Base-by-base conservation (phyloP, 2,329 filamentous ascomycete species). In the Ophiostoma fasciatum region DNA sequence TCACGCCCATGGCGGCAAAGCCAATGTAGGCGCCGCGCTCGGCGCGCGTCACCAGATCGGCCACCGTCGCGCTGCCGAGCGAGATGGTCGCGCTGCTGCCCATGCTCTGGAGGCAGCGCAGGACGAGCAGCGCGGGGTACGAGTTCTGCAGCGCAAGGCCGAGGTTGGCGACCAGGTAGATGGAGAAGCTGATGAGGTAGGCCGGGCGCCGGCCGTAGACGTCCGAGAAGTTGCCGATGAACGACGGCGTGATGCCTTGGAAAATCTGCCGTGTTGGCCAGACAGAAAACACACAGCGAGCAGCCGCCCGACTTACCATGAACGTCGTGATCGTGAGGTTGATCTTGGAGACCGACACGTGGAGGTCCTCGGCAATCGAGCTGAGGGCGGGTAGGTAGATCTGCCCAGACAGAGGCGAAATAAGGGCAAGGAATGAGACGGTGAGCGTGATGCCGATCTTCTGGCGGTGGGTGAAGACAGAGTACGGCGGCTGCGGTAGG, bases 1-100 rank as follows among this genome's bases (percentile, higher is more conserved):
- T 57, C 1, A 56, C 46, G 25, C 56, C 61, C 33, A 54, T 53
- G 36, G 56, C 59, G 33, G 58, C 61, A 43, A 58, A 61, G 21
- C 59, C 66, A 31, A 74, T 62, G 45, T 66, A 68, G 6, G 59
- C 54, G 13, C 69, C 70, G 33, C 74, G 56, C 48, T 79, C 71
- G 0, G 62, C 60, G 2, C 61, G 59, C 0, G 69, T 72, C 1
- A 63, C 61, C 6, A 42, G 35, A 19, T 42, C 41, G 8, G 41
- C 41, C 5, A 42, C 41, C 3, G 38, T 38, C 4, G 41, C 41
- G 25, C 41, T 43, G 38, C 41, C 40, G 15, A 43, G 36, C 4
- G 41, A 37, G 18, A 43, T 37, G 12, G 41, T 43, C 30, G 41
- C 38, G 17, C 38, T 39, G 38, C 41, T 43, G 0, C 71, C 68